A percentile compares a stretch with the other conserved stretches of the same genome.
phyloP scores from a whole-genome alignment of 768 basidiomycete species.

The Amanita rubescens region DNA sequence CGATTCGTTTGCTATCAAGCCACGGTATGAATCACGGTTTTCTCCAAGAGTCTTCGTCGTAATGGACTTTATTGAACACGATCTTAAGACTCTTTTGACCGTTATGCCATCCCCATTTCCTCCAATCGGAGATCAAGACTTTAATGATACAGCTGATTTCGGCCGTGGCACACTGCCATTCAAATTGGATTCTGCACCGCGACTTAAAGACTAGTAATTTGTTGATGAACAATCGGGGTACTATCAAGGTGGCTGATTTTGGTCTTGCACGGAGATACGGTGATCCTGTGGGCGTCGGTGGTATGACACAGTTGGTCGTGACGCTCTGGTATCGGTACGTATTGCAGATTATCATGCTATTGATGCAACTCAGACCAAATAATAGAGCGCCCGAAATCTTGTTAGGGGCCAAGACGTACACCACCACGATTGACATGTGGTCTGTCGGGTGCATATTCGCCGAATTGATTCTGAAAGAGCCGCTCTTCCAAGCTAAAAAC shows the following conservation, averaged over 20 bases:
- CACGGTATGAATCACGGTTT: constrained; percentile 24
- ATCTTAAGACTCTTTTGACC: constrained; percentile 91
- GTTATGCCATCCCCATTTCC: constrained; percentile 94
- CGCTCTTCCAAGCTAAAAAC: constrained; percentile 94
- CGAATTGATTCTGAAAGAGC: constrained; percentile 90
- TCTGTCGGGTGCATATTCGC: constrained; percentile 98
- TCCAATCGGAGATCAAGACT: constrained; percentile 98
- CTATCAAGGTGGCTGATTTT: constrained; percentile 98
- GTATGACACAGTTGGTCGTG: constrained; percentile 96
- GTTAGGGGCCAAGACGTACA: constrained; percentile 87
- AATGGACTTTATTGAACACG: constrained; percentile 99
- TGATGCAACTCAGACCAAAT: constrained; percentile 10
- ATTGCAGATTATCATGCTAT: constrained; percentile 5
- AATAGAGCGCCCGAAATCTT: constrained; percentile 90
- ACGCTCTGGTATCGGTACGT: constrained; percentile 95
- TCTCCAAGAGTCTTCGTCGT: constrained; percentile 95
- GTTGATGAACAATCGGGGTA: constrained; percentile 98
- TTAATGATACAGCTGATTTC: constrained; percentile 89
- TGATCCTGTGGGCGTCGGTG: constrained; percentile 93
- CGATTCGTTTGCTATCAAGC: constrained; percentile 15
- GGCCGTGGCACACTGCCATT: constrained; percentile 89
- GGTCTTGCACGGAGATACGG: constrained; percentile 94
- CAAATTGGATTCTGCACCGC: constrained; percentile 96
- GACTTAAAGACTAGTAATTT: constrained; percentile 97
- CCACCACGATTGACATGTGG: constrained; percentile 97